A percentile compares a stretch with the other conserved stretches of the same genome.
These are phyloP conservation scores for Smallanthus sonchifolius DNA, from an alignment of 129 eudicot species.

Conservation along the genomic window DNA sequence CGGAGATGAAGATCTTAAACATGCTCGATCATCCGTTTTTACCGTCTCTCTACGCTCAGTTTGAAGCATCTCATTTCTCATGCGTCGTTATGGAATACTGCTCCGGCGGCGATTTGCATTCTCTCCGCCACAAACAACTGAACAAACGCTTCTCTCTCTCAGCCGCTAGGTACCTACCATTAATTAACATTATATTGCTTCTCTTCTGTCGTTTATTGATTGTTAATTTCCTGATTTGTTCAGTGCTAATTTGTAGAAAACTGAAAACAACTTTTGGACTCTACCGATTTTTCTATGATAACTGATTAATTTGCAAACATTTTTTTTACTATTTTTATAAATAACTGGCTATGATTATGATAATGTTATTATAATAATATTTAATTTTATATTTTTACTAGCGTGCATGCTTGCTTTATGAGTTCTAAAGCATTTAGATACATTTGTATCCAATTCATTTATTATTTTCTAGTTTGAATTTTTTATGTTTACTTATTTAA, in stretches of 20 bases:
- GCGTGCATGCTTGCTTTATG: too few species aligned
- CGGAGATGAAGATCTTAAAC: slow-evolving; percentile 68
- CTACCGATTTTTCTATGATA: slow-evolving; percentile 16
- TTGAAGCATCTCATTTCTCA: slow-evolving; percentile 76
- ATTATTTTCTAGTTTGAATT: background rate
- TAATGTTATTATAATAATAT: too few species aligned
- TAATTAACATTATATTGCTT: background rate
- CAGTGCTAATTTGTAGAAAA: background rate
- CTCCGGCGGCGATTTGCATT: slow-evolving; percentile 84
- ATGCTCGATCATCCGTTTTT: slow-evolving; percentile 90
- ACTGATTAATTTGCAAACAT: background rate
- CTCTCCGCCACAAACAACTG: slow-evolving; percentile 76
- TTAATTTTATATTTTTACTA: too few species aligned
- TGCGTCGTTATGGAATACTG: slow-evolving; percentile 94
- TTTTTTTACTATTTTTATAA: too few species aligned
- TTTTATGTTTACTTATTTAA: background rate
- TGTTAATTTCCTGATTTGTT: slow-evolving; percentile 7
- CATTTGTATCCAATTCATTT: background rate
- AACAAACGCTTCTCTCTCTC: slow-evolving; percentile 62
- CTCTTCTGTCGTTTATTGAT: slow-evolving; percentile 20
- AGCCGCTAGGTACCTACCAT: slow-evolving; percentile 61
- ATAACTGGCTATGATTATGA: too few species aligned
- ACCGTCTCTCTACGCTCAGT: slow-evolving; percentile 78
- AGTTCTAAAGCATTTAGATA: too few species aligned
- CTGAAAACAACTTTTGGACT: slow-evolving; percentile 21